These are phyloP conservation scores for Hypoxylon sp. DNA, from an alignment of 2,329 filamentous ascomycete species.

Conservation along the genomic window DNA sequence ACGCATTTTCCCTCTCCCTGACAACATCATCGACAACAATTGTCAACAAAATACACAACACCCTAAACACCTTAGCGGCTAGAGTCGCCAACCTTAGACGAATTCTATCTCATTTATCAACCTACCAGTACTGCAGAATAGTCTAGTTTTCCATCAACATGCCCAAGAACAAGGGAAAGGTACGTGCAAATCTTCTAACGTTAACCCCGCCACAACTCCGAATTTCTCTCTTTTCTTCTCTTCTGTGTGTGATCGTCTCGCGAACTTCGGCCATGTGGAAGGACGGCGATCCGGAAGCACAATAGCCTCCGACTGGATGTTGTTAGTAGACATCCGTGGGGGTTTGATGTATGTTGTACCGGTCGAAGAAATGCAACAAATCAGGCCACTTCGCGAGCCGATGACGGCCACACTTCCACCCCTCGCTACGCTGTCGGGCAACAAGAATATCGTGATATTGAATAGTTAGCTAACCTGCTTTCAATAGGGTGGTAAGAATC, in stretches of 20 bases:
- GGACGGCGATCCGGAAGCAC: slow-evolving; percentile 2
- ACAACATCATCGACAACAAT: slow-evolving; percentile 37
- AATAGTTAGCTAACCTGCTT: slow-evolving; percentile 49
- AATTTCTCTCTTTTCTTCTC: slow-evolving; percentile 26
- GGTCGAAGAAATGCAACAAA: background rate
- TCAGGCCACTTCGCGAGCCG: slow-evolving; percentile 14
- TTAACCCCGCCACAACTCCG: slow-evolving; percentile 33
- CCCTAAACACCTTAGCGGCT: slow-evolving; percentile 11
- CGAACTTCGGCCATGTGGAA: slow-evolving; percentile 10
- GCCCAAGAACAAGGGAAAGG: slow-evolving; percentile 99
- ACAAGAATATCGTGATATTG: background rate
- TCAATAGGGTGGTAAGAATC: slow-evolving; percentile 93
- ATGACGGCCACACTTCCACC: slow-evolving; percentile 40
- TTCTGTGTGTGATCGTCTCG: slow-evolving; percentile 26
- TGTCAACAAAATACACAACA: slow-evolving; percentile 33
- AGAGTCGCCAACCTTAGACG: slow-evolving; percentile 6
- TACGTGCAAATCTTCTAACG: slow-evolving; percentile 61
- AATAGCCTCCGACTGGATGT: slow-evolving; percentile 13
- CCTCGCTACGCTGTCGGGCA: slow-evolving; percentile 34
- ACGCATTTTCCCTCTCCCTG: slow-evolving; percentile 41
- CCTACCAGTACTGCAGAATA: background rate
- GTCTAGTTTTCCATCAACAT: slow-evolving; percentile 66
- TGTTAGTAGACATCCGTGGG: slow-evolving; percentile 3
- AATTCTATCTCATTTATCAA: slow-evolving; percentile 15
- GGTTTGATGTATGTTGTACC: slow-evolving; percentile 1